Evolutionary conservation across 1,284 basidiomycete species (phyloP), one percentile per base, ranked within the genome.

Genomic region (Ustilago nuda): DNA sequence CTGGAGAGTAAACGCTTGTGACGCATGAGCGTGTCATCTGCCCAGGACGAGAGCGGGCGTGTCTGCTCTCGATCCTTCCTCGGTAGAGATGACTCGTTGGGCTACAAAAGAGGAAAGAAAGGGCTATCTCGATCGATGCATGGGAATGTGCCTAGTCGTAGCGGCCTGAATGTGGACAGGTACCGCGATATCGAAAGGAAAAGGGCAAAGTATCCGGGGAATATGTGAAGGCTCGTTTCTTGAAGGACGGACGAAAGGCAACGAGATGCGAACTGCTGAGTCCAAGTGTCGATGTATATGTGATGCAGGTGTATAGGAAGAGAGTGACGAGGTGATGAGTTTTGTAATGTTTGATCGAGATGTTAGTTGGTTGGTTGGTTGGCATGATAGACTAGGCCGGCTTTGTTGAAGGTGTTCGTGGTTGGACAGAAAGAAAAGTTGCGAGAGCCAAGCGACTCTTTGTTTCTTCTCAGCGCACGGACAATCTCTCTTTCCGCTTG

Each of bases 21-120:
- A 62, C 63, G 72, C 72, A 75, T 75, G 60, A 48, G 62, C 53
- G 60, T 58, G 56, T 65, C 72, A 75, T 75, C 62, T 61, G 72
- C 56, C 72, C 53, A 69, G 72, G 66, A 64, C 58, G 43, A 66
- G 64, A 66, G 64, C 51, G 43, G 36, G 52, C 60, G 56, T 60
- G 27, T 35, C 36, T 53, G 70, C 70, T 63, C 70, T 66, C 54
- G 33, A 45, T 58, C 56, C 56, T 35, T 50, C 48, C 48, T 50
- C 48, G 63, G 69, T 53, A 53, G 56, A 39, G 54, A 60, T 63
- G 64, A 66, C 56, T 48, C 12, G 55, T 32, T 56, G 37, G 33
- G 48, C 32, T 50, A 11, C 11, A 51, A 51, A 50, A n/a, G 41
- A 46, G 17, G 33, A 45, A 32, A 30, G 27, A 27, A 23, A 15